Base-by-base conservation (phyloP, 257 asterid genomes). In the Lycium barbarum region DNA sequence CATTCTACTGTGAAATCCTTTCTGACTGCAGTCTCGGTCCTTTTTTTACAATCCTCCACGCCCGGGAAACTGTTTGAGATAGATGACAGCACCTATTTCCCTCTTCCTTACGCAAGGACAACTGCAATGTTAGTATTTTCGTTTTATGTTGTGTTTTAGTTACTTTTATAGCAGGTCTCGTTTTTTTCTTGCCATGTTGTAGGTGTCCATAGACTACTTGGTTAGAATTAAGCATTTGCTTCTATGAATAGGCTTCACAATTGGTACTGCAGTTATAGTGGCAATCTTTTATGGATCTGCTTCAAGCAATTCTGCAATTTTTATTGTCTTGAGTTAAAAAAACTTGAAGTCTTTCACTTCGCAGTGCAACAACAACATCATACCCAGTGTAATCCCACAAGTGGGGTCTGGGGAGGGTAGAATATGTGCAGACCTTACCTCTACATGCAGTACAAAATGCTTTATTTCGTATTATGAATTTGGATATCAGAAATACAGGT, bases 1-100 rank as follows among this genome's bases (percentile, higher is more conserved):
- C 62, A 26, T 51, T 76, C 63, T 22, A 26, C 45, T 51, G 45
- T 47, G 22, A 63, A 49, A 51, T 51, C 5, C 9, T 22, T 76
- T 76, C 58, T 74, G 61, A 57, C 81, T 73, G 80, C 59, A n/a
- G 38, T 36, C 20, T 73, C 15, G n/a, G 58, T 73, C 61, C 61
- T 73, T 12, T 8, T 65, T 22, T 73, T 20, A 47, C 61, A 20
- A 20, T 73, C 61, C 45, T 73, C 18, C 10, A 11, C 13, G 43
- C 81, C 18, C 6, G 81, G 10, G 36, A 45, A 26, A 73, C 81
- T 12, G 43, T 20, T 73, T 73, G 61, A 20, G 61, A 47, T 47
- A 73, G 43, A 47, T 73, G 81, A 73, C 70, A 62, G 20, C 43
- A 12, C 13, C 7, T 49, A 47, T 73, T 47, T 12, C 61, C 20